A percentile compares a stretch with the other conserved stretches of the same genome.
These are phyloP conservation scores for Monosporascus ibericus DNA, from an alignment of 2,329 filamentous ascomycete species.

Conservation along the genomic window DNA sequence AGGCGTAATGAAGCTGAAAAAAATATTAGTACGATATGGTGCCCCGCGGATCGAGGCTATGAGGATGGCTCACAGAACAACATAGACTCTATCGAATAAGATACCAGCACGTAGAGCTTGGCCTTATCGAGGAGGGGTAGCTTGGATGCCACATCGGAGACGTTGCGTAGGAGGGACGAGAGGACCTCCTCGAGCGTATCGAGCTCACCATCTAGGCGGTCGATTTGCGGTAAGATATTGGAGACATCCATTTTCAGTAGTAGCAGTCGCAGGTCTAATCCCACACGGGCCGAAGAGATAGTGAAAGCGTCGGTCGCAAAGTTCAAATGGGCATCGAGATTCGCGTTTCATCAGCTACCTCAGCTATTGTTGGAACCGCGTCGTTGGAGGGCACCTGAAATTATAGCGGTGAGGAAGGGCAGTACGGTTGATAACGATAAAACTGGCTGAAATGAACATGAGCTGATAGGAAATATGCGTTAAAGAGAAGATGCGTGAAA, in stretches of 20 bases:
- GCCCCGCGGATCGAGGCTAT: too few species aligned
- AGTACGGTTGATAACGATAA: slow-evolving; percentile 11
- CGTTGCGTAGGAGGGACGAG: slow-evolving; percentile 61
- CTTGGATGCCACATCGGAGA: slow-evolving; percentile 66
- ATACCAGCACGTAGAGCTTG: slow-evolving; percentile 82
- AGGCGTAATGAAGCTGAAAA: slow-evolving; percentile 63
- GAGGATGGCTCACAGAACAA: slow-evolving; percentile 62
- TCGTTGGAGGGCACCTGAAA: slow-evolving; percentile 4
- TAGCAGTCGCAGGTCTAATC: not conserved
- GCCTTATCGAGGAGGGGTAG: slow-evolving; percentile 91
- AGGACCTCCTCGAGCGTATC: slow-evolving; percentile 72
- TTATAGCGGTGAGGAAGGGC: slow-evolving; percentile 21
- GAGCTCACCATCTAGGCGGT: slow-evolving; percentile 70
- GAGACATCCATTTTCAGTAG: slow-evolving; percentile 35
- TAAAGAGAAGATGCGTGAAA: too few species aligned
- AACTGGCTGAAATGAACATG: not conserved
- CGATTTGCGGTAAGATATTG: slow-evolving; percentile 61
- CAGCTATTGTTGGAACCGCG: too few species aligned
- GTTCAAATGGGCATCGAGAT: too few species aligned
- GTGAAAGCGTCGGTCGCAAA: too few species aligned
- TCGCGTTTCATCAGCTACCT: too few species aligned
- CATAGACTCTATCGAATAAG: slow-evolving; percentile 86
- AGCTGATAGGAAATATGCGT: not conserved
- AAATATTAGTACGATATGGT: slow-evolving; percentile 3
- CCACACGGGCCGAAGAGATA: too few species aligned